Conservation (phyloP, 441 rosid genomes). For the Adansonia gregorii region DNA sequence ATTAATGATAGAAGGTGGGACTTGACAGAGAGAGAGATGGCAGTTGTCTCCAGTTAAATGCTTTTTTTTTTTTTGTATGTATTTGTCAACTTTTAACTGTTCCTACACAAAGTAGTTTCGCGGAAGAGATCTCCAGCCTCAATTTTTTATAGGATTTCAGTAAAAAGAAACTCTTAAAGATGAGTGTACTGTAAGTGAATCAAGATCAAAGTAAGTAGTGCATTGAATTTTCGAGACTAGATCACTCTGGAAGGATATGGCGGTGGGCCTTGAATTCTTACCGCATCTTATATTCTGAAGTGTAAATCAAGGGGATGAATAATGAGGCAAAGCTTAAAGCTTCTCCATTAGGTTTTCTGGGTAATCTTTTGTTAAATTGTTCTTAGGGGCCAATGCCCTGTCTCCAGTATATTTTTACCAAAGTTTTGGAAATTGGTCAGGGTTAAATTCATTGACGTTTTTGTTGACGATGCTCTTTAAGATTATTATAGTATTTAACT, state of each 20-base stretch:
- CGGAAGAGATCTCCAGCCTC: no score
- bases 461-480: no score
- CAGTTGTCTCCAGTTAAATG: slow-evolving; percentile 28
- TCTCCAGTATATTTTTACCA: no score
- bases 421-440: no score
- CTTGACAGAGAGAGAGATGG: slow-evolving; percentile 10
- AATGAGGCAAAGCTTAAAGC: neutral
- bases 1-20: slow-evolving; percentile 44
- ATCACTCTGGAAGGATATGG: neutral
- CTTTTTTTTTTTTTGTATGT: no score
- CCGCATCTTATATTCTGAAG: neutral
- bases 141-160: no score
- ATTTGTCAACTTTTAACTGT: no score
- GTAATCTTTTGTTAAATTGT: neutral
- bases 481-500: no score
- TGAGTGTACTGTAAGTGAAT: neutral
- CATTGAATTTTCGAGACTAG: neutral
- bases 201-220: neutral
- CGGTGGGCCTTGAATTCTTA: slow-evolving; percentile 13
- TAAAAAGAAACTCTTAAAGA: no score
- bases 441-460: no score
- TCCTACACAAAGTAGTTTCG: no score
- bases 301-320: slow-evolving; percentile 9
- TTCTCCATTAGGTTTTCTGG: neutral
- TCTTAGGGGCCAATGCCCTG: neutral